Evolutionary conservation across 2,329 filamentous ascomycete genomes (phyloP), one percentile per base, ranked within the genome.

Genomic region (Cladosporium sp.): DNA sequence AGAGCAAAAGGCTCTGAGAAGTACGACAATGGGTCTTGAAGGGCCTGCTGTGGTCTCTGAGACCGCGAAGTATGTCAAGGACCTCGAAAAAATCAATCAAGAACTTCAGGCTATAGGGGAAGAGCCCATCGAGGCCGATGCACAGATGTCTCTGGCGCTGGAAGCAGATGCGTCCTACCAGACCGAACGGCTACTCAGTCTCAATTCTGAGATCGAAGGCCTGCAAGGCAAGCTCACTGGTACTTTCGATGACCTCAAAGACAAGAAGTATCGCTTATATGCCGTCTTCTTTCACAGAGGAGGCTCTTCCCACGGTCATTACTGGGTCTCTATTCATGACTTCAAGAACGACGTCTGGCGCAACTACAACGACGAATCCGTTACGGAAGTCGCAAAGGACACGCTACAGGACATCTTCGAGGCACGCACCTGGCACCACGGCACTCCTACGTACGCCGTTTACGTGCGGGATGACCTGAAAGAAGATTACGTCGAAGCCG

Each of bases 321-420:
- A 97, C 72, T 96, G 89, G 85, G 89, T 96, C 42, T 96, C 91
- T 79, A 95, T 98, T 58, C 87, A 84, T 64, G 93, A 97, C 72
- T 95, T 95, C 68, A 80, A 85, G 58, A 80, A 82, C 43, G 73
- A 83, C 34, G 75, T 91, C 16, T 98, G 93, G 91, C 85, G 90
- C 53, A 89, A 88, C 64, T 98, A 96, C 76, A 98, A 98, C 66
- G 93, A 98, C 64, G 85, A 86, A 50, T 79, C 78, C 13, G 90
- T 98, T 19, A 84, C 81, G 2, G 82, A 87, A 58, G 79, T 83
- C 22, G 56, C 56, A n/a, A 52, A 56, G 2, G 28, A 56, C 37
- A 73, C 76, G 11, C 76, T 80, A 7, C 59, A 68, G 13, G 80
- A 85, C 46, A 87, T 95, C 38, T 84, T 93, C 58, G 76, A 80